Evolutionary conservation across 345 rosid genomes (phyloP), one percentile per base, ranked within the genome.

Genomic region (Euphorbia peplus): DNA sequence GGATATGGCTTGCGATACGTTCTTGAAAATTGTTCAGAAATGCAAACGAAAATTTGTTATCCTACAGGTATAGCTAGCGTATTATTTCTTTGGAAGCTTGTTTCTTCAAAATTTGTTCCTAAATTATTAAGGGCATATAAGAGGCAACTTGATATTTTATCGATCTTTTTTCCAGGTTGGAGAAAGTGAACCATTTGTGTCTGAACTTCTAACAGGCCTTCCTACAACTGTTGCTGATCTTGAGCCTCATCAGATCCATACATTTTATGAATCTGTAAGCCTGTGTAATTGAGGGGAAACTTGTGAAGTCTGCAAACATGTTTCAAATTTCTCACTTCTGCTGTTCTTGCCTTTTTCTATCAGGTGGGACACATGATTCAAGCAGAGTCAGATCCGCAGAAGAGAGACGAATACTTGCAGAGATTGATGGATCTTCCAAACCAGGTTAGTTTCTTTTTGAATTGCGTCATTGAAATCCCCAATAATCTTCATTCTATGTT

Each of bases 1-100:
- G 99, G 98, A 95, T 74, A 95, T 95, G 99, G 99, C 98, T 46
- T 95, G 99, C 56, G 99, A 95, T 74, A 95, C 99, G 21, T 95
- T 95, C 81, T 86, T 95, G 81, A 95, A 95, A 84, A 95, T 95
- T 79, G 99, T 95, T 79, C 98, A 90, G 83, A 95, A 95, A 79
- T 95, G 99, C 89, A 95, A 87, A 83, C 87, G 98, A 52, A 92
- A 95, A 73, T 90, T 95, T 78, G 99, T 95, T 52, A 85, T 90
- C 63, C 76, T 88, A 28, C 99, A 95, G 98, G 99, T 90, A 73
- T 70, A 8, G 1, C 11, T 53, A 9, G 11, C 10, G 28, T 22
- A 12, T 28, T 6, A 44, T 56, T 52, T 5, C 19, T 26, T 25
- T 28, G 22, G 15, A 4, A 4, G 46, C 44, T 39, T 46, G 41